phyloP scores from a whole-genome alignment of 768 basidiomycete genomes.

The Nidularia pulvinata region DNA sequence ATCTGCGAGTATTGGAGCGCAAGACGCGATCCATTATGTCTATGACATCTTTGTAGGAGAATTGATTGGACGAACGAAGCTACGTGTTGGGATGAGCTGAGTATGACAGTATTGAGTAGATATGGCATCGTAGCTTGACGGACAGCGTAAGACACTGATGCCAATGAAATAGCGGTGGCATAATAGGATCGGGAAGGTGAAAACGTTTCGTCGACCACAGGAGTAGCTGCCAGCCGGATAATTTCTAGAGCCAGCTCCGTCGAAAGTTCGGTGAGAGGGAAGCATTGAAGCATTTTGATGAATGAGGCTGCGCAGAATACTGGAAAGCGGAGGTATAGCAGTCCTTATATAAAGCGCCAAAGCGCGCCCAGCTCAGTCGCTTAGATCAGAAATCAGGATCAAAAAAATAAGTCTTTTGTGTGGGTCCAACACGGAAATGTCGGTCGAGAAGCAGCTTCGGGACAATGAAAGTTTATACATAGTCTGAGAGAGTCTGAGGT shows the following conservation, averaged over 20 bases:
- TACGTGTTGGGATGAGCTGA: constrained; percentile 21
- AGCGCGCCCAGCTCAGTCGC: too few relatives aligned
- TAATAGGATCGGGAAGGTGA: constrained; percentile 8
- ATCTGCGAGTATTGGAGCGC: constrained; percentile 23
- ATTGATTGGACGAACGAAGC: constrained; percentile 28
- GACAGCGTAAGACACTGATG: constrained; percentile 27
- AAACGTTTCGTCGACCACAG: constrained; percentile 8
- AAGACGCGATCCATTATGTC: constrained; percentile 12
- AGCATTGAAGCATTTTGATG: not conserved
- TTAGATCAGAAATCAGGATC: too few relatives aligned
- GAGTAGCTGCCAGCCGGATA: constrained; percentile 24
- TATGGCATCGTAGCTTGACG: constrained; percentile 31
- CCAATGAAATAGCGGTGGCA: constrained; percentile 23
- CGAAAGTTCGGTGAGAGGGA: constrained; percentile 22
- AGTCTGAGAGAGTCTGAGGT: too few relatives aligned
- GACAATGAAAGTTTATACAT: too few relatives aligned
- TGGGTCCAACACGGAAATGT: not conserved
- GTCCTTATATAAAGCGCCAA: too few relatives aligned
- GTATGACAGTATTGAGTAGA: constrained; percentile 35
- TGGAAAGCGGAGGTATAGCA: too few relatives aligned
- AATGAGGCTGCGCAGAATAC: not conserved
- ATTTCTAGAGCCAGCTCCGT: constrained; percentile 33
- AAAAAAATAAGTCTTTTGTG: not conserved
- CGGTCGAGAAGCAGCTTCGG: too few relatives aligned
- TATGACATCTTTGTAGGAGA: constrained; percentile 17